These are phyloP conservation scores for Orbilia javanica DNA, from an alignment of 2,329 filamentous ascomycete genomes.

Conservation along the genomic window DNA sequence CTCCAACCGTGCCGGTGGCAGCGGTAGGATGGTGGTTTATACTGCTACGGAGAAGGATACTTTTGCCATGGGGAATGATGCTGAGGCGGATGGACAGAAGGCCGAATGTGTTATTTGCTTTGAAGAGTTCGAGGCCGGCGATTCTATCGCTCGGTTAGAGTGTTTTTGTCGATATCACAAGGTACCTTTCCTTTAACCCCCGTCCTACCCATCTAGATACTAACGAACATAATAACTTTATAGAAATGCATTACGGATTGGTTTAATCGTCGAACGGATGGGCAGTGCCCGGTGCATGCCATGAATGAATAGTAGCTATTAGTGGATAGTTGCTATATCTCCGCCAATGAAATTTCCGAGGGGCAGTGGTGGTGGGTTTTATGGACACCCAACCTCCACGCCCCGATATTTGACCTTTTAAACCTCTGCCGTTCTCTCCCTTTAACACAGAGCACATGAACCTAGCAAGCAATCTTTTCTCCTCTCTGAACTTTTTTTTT, in stretches of 20 bases:
- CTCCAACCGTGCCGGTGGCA: slow-evolving; percentile 58
- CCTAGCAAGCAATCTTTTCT: slow-evolving; percentile 1
- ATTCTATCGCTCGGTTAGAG: slow-evolving; percentile 69
- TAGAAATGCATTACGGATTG: slow-evolving; percentile 52
- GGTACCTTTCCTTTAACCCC: slow-evolving; percentile 61
- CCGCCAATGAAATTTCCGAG: not conserved
- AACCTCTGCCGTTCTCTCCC: not conserved
- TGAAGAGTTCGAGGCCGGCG: slow-evolving; percentile 70
- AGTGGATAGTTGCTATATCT: not conserved
- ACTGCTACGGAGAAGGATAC: slow-evolving; percentile 69
- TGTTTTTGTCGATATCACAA: slow-evolving; percentile 71
- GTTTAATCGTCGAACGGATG: slow-evolving; percentile 36
- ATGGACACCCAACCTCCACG: not conserved
- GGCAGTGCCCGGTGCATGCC: slow-evolving; percentile 44
- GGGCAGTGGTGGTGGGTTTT: not conserved
- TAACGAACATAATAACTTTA: not conserved
- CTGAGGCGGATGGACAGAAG: slow-evolving; percentile 63
- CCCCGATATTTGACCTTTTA: not conserved
- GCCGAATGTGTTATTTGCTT: slow-evolving; percentile 71
- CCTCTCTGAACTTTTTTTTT: too few species aligned
- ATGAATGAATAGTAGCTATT: slow-evolving; percentile 41
- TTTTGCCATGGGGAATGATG: slow-evolving; percentile 66
- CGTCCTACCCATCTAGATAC: not conserved
- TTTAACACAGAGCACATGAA: slow-evolving; percentile 7
- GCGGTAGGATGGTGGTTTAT: slow-evolving; percentile 68